A percentile compares a stretch with the other conserved stretches of the same genome.
These are phyloP conservation scores for Pythium scleroteichum DNA, from an alignment of 352 stramenopile species.

Conservation along the genomic window DNA sequence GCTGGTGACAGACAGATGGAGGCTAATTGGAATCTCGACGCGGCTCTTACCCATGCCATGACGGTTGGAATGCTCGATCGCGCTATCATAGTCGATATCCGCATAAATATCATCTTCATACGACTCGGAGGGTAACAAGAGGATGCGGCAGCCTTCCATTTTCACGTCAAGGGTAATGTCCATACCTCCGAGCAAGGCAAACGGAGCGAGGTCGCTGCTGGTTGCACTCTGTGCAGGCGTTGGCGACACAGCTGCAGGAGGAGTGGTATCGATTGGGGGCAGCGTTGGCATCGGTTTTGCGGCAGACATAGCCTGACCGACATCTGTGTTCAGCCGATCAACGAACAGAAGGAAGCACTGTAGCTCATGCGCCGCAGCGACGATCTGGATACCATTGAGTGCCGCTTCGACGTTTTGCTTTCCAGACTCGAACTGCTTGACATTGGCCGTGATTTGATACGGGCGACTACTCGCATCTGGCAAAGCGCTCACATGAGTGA, in stretches of 20 bases:
- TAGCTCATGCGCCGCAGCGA: slow-evolving; percentile 28
- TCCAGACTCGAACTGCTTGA: slow-evolving; percentile 30
- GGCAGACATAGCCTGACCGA: slow-evolving; percentile 28
- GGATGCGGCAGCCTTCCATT: slow-evolving; percentile 26
- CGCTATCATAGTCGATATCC: slow-evolving; percentile 24
- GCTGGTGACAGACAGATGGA: slow-evolving; percentile 15
- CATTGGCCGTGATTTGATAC: slow-evolving; percentile 26
- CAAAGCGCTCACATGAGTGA: slow-evolving; percentile 13
- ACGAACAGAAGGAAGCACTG: slow-evolving; percentile 39
- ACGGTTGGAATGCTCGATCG: slow-evolving; percentile 7
- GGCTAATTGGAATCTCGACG: slow-evolving; percentile 23
- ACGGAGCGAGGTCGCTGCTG: slow-evolving; percentile 26
- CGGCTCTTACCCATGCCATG: slow-evolving; percentile 31
- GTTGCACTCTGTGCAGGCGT: neutral
- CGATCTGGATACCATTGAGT: slow-evolving; percentile 30
- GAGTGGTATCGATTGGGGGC: slow-evolving; percentile 9
- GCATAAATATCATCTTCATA: slow-evolving; percentile 18
- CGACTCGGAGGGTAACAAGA: slow-evolving; percentile 19
- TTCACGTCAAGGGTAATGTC: slow-evolving; percentile 28
- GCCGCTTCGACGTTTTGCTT: slow-evolving; percentile 23
- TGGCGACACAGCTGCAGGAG: slow-evolving; percentile 3
- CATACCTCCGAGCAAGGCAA: slow-evolving; percentile 30
- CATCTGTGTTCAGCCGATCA: slow-evolving; percentile 30
- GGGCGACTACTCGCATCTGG: slow-evolving; percentile 16
- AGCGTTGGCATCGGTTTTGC: slow-evolving; percentile 28